Evolutionary conservation across 257 asterid genomes (phyloP).

Genomic region (Rubia yunnanensis): DNA sequence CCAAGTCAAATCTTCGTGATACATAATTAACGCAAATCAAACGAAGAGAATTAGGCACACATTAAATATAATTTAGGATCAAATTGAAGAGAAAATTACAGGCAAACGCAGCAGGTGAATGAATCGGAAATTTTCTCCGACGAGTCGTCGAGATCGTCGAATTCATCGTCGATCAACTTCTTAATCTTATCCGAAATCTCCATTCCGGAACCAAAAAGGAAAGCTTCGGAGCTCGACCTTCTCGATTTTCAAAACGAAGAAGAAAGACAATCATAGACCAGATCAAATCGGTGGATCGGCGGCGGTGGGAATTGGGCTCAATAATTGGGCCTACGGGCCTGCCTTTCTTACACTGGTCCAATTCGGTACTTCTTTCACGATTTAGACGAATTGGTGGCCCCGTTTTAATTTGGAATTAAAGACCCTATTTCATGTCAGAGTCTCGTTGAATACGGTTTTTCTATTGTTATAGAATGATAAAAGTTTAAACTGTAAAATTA

Average conservation of each 20-base stretch:
- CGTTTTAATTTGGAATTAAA: no score
- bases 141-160: constrained; percentile 17
- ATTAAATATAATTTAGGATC: background rate
- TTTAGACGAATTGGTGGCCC: background rate
- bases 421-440: no score
- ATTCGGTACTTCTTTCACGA: background rate
- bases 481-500: no score
- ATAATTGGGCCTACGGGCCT: background rate
- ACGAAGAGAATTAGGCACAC: background rate
- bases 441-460: no score
- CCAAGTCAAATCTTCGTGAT: background rate
- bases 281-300: background rate
- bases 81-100: constrained; percentile 21
- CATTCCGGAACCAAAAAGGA: constrained; percentile 1
- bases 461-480: no score
- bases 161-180: constrained; percentile 10
- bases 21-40: background rate
- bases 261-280: background rate
- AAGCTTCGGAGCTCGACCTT: background rate
- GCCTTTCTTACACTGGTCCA: background rate
- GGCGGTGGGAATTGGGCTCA: constrained; percentile 9
- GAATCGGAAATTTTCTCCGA: constrained; percentile 28
- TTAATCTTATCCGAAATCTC: constrained; percentile 8
- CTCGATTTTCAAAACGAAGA: background rate
- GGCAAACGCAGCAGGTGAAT: constrained; percentile 47